Conservation (phyloP, 2,329 filamentous ascomycete genomes). For the Dactylellina haptotyla region DNA sequence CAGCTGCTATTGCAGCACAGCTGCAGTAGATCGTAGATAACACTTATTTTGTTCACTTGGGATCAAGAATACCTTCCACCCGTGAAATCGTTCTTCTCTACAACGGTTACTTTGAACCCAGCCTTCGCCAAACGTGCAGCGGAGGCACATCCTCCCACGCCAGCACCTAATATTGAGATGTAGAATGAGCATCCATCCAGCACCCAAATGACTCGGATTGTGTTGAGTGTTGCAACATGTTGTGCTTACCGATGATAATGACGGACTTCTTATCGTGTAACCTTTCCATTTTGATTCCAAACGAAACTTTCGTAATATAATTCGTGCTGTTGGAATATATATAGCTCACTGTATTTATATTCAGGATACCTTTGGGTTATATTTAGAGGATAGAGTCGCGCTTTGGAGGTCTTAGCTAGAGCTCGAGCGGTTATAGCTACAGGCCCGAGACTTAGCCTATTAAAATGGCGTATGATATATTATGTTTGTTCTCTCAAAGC, state of each 20-base stretch:
- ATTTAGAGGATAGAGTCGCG: too few species aligned
- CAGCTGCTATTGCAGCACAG: too few species aligned
- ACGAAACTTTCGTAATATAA: neutral
- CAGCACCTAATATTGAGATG: conserved; percentile 68
- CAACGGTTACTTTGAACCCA: conserved; percentile 76
- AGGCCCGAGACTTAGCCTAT: too few species aligned
- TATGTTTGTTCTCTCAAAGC: neutral
- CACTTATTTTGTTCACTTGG: neutral
- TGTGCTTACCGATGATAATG: conserved; percentile 66
- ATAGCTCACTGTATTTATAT: neutral
- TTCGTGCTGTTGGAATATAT: neutral
- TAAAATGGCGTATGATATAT: neutral
- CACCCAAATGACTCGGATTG: neutral
- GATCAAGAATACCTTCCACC: conserved; percentile 71
- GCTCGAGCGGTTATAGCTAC: too few species aligned
- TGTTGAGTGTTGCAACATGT: neutral
- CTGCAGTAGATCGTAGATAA: neutral
- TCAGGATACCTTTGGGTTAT: too few species aligned
- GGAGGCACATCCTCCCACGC: conserved; percentile 76
- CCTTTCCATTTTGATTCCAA: conserved; percentile 23
- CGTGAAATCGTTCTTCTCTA: conserved; percentile 80
- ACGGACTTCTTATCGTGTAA: conserved; percentile 63
- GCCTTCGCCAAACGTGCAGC: conserved; percentile 77
- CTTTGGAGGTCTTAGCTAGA: too few species aligned
- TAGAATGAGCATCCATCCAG: neutral